These are phyloP conservation scores for Entophlyctis luteolus DNA, from an alignment of 192 early-diverging fungal species.

Conservation along the genomic window DNA sequence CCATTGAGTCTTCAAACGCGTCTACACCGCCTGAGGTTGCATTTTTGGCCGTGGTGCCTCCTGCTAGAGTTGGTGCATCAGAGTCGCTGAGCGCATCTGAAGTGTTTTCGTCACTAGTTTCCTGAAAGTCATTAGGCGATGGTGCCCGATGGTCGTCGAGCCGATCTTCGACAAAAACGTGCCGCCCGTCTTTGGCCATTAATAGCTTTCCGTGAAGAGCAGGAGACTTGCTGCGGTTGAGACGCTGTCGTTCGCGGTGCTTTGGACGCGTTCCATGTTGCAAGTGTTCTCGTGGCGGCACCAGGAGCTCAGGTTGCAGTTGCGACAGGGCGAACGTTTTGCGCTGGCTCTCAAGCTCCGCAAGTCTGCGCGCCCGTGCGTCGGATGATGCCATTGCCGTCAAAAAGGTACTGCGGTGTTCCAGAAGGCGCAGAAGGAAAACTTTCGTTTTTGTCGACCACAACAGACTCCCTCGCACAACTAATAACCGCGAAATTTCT, in stretches of 20 bases:
- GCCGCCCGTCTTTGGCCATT: slow-evolving; percentile 8
- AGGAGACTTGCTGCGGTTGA: not conserved
- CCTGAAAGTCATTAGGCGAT: not conserved
- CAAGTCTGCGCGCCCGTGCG: not conserved
- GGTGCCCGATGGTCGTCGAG: too few relatives aligned
- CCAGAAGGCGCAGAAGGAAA: too few relatives aligned
- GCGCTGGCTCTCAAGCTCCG: not conserved
- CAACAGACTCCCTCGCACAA: too few relatives aligned
- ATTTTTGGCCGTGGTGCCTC: not conserved
- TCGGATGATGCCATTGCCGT: not conserved
- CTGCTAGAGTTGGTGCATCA: not conserved
- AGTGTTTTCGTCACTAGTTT: not conserved
- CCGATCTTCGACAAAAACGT: slow-evolving; percentile 18
- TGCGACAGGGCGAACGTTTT: not conserved
- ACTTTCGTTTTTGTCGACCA: not conserved
- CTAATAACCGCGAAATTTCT: too few relatives aligned
- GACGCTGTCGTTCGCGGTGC: not conserved
- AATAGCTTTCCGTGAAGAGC: not conserved
- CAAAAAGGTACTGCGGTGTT: too few relatives aligned
- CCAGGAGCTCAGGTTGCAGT: not conserved
- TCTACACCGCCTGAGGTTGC: not conserved
- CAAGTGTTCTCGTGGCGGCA: not conserved
- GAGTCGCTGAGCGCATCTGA: not conserved
- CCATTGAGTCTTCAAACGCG: slow-evolving; percentile 4
- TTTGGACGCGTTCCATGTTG: not conserved